Conservation (phyloP, 2,329 filamentous ascomycete genomes). For the Juglanconis sp. region DNA sequence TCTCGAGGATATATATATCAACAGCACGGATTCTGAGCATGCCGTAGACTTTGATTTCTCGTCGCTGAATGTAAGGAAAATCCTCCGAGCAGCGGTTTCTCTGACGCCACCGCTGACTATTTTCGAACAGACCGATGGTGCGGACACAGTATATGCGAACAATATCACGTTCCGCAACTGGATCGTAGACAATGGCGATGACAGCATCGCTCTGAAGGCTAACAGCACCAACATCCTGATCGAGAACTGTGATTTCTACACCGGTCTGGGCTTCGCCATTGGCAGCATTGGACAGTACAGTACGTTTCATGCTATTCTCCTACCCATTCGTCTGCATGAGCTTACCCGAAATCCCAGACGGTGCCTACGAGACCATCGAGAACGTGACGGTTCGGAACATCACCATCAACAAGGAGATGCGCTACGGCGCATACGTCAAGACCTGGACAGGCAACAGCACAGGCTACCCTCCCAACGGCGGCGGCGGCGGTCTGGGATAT, state of each 20-base stretch:
- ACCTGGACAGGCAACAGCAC: conserved; percentile 16
- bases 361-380: conserved; percentile 13
- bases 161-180: conserved; percentile 16
- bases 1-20: conserved; percentile 16
- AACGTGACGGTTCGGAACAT: conserved; percentile 31
- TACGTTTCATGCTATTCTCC: conserved; percentile 27
- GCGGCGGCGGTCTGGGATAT: conserved; percentile 19
- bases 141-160: conserved; percentile 15
- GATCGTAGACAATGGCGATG: conserved; percentile 25
- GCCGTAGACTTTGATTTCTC: conserved; percentile 17
- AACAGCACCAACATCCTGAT: conserved; percentile 38
- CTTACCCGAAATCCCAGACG: not conserved
- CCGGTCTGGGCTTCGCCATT: conserved; percentile 35
- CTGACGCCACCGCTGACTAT: not conserved
- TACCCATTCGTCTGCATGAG: fast-evolving
- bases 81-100: no score
- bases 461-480: conserved; percentile 16
- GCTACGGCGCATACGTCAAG: conserved; percentile 19
- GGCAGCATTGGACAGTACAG: conserved; percentile 37
- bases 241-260: conserved; percentile 35
- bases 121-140: conserved; percentile 12
- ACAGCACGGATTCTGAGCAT: conserved; percentile 15
- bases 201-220: conserved; percentile 38
- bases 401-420: conserved; percentile 30
- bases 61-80: conserved; percentile 12